Evolutionary conservation across 176 grass and related monocot species (phyloP).

Genomic region (Calamus simplicifolius): DNA sequence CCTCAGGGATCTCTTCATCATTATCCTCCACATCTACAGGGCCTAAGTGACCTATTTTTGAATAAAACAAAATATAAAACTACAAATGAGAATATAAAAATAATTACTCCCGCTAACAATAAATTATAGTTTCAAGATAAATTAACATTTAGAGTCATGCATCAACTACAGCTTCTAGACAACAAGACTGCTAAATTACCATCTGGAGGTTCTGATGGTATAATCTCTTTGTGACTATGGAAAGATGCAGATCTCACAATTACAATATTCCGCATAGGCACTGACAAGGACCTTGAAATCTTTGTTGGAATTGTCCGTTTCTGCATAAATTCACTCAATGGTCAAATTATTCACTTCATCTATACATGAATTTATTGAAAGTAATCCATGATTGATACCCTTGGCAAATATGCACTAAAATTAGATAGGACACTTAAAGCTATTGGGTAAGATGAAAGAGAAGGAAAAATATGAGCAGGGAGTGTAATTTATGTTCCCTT

Average conservation of each 20-base stretch:
- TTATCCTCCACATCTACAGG: constrained; percentile 12
- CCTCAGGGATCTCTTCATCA: constrained; percentile 7
- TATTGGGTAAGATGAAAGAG: too few relatives aligned
- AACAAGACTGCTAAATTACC: constrained; percentile 2
- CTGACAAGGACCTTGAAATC: constrained; percentile 13
- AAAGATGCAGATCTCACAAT: constrained; percentile 21
- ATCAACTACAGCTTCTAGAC: neutral
- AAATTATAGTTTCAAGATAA: too few relatives aligned
- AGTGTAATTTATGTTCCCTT: too few relatives aligned
- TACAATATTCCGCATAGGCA: constrained; percentile 12
- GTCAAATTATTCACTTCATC: too few relatives aligned
- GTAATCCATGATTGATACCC: too few relatives aligned
- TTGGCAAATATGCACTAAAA: too few relatives aligned
- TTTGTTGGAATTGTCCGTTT: neutral
- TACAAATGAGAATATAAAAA: neutral
- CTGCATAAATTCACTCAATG: constrained; percentile 2
- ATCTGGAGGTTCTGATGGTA: neutral
- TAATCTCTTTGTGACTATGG: neutral
- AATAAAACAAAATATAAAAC: neutral
- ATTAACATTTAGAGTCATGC: neutral
- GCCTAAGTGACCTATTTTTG: constrained; percentile 8
- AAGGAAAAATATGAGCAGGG: too few relatives aligned
- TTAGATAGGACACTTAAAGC: too few relatives aligned
- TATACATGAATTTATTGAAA: too few relatives aligned
- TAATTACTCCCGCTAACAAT: neutral